phyloP scores from a whole-genome alignment of 192 early-diverging fungal genomes.

The Blastocladiella britannica region DNA sequence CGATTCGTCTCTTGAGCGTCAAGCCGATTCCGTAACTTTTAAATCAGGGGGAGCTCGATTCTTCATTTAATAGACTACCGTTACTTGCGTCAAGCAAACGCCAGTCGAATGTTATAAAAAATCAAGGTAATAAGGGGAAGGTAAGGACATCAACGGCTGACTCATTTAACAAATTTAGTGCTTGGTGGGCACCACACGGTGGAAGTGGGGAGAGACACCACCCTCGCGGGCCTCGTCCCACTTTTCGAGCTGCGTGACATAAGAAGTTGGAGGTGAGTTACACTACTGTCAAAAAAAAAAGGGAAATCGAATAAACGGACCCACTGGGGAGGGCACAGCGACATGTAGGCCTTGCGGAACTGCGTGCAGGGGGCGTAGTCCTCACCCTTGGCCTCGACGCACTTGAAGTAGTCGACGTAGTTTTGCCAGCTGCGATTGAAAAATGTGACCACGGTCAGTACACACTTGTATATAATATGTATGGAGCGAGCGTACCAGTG shows the following conservation, averaged over 20 bases:
- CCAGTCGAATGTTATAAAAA: too few species aligned
- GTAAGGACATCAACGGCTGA: too few species aligned
- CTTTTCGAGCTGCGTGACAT: background rate
- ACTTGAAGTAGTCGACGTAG: conserved; percentile 87
- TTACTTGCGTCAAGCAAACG: too few species aligned
- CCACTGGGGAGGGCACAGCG: conserved; percentile 82
- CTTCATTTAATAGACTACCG: too few species aligned
- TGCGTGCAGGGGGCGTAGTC: conserved; percentile 82
- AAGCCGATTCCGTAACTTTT: too few species aligned
- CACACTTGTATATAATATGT: too few species aligned
- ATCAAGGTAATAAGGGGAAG: too few species aligned
- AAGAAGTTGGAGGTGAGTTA: background rate
- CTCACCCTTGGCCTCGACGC: conserved; percentile 84
- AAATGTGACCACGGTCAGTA: too few species aligned
- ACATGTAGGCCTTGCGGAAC: conserved; percentile 62
- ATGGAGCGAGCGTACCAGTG: conserved; percentile 32
- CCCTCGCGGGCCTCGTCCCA: background rate
- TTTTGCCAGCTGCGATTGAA: conserved; percentile 56
- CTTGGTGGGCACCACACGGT: background rate
- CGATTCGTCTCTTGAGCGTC: background rate
- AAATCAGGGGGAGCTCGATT: too few species aligned
- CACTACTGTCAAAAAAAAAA: background rate
- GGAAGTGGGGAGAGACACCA: background rate
- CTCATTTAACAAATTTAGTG: too few species aligned
- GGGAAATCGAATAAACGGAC: conserved; percentile 30